Evolutionary conservation across 257 asterid genomes (phyloP).

Genomic region (Rubia yunnanensis): DNA sequence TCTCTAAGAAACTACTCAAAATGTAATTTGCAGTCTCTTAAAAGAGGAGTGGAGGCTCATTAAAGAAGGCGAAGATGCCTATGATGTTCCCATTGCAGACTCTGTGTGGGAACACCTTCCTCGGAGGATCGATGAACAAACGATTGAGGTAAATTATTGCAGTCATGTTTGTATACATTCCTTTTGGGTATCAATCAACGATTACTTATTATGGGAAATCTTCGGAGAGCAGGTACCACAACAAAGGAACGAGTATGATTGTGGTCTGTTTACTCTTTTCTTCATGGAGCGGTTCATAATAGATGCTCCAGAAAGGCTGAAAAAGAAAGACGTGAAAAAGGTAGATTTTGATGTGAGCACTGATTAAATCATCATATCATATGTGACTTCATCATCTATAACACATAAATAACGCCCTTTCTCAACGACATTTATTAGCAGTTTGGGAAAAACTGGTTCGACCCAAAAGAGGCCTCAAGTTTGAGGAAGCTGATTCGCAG

Average conservation of each 20-base stretch:
- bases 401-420: background rate
- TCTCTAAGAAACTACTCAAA: slow-evolving; percentile 5
- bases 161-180: slow-evolving; percentile 1
- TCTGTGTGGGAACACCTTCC: slow-evolving; percentile 55
- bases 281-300: slow-evolving; percentile 76
- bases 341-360: slow-evolving; percentile 29
- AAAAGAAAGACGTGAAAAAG: slow-evolving; percentile 40
- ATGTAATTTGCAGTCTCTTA: slow-evolving; percentile 50
- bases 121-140: slow-evolving; percentile 39
- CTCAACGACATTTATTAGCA: slow-evolving; percentile 22
- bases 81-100: slow-evolving; percentile 40
- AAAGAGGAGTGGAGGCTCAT: slow-evolving; percentile 68
- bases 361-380: background rate
- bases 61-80: slow-evolving; percentile 28
- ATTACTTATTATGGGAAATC: too few species aligned
- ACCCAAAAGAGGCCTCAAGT: slow-evolving; percentile 64
- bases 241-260: slow-evolving; percentile 74
- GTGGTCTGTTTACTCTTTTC: slow-evolving; percentile 87
- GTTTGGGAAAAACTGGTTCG: slow-evolving; percentile 85
- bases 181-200: too few species aligned
- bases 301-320: slow-evolving; percentile 59
- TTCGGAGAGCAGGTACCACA: slow-evolving; percentile 80
- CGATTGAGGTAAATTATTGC: slow-evolving; percentile 43
- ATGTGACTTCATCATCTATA: background rate
- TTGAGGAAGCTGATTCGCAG: slow-evolving; percentile 44